A percentile compares a stretch with the other conserved stretches of the same genome.
These are phyloP conservation scores for Serendipita sp. DNA, from an alignment of 768 basidiomycete genomes.

Conservation along the genomic window DNA sequence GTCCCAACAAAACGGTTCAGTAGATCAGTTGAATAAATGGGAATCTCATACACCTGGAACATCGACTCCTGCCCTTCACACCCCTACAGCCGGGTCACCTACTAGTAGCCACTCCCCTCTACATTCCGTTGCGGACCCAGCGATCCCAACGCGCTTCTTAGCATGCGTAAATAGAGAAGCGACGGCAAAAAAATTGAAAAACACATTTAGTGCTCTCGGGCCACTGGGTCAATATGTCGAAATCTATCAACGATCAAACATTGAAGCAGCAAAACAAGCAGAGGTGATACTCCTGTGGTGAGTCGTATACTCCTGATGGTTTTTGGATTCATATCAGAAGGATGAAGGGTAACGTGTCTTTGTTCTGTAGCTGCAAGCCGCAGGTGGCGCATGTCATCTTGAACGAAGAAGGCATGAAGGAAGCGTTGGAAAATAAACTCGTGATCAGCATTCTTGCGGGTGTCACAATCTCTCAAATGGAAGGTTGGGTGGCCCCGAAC, in stretches of 20 bases:
- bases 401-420: slow-evolving; percentile 52
- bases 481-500: slow-evolving; percentile 52
- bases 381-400: slow-evolving; percentile 69
- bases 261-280: slow-evolving; percentile 49
- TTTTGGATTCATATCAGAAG: neutral
- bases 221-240: slow-evolving; percentile 50
- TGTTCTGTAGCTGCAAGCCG: slow-evolving; percentile 67
- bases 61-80: slow-evolving; percentile 38
- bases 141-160: slow-evolving; percentile 62
- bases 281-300: slow-evolving; percentile 86
- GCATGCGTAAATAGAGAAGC: slow-evolving; percentile 75
- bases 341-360: neutral
- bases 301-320: slow-evolving; percentile 13
- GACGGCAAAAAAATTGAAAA: slow-evolving; percentile 48
- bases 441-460: slow-evolving; percentile 97
- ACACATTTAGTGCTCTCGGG: slow-evolving; percentile 42
- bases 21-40: slow-evolving; percentile 32
- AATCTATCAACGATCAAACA: slow-evolving; percentile 52
- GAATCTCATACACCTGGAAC: slow-evolving; percentile 59
- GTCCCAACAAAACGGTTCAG: slow-evolving; percentile 22
- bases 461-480: slow-evolving; percentile 71
- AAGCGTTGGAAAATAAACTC: slow-evolving; percentile 77
- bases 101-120: slow-evolving; percentile 11
- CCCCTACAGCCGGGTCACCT: slow-evolving; percentile 21
- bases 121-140: slow-evolving; percentile 33